Conservation (phyloP, 176 grass and related monocot genomes). For the Melocanna baccifera region DNA sequence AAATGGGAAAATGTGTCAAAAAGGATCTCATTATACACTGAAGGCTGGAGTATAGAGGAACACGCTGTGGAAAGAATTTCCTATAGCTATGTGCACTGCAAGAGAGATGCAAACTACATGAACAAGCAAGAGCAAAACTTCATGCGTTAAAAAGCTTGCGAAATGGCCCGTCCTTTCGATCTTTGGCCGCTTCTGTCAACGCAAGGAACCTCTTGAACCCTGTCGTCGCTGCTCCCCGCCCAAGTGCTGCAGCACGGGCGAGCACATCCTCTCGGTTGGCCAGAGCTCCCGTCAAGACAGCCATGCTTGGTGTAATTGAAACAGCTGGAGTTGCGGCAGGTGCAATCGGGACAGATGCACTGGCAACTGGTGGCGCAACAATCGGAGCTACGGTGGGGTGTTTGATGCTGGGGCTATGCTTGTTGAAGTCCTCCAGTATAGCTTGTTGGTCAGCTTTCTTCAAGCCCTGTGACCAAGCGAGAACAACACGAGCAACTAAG, state of each 20-base stretch:
- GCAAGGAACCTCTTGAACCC: constrained; percentile 99
- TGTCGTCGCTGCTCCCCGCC: constrained; percentile 83
- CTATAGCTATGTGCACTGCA: constrained; percentile 62
- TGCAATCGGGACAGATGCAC: constrained; percentile 34
- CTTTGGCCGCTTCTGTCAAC: constrained; percentile 92
- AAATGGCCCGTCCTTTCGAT: constrained; percentile 91
- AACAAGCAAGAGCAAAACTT: constrained; percentile 32
- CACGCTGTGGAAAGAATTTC: constrained; percentile 35
- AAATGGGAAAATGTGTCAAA: not conserved
- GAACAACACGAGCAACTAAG: not conserved
- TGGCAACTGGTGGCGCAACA: constrained; percentile 34
- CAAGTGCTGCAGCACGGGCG: constrained; percentile 81
- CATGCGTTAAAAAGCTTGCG: constrained; percentile 90
- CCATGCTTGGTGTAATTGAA: constrained; percentile 38
- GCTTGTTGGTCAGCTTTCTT: constrained; percentile 96
- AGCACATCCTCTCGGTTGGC: constrained; percentile 91
- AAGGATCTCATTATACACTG: constrained; percentile 35
- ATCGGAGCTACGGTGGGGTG: constrained; percentile 58
- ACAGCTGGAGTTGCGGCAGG: constrained; percentile 29
- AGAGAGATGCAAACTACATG: constrained; percentile 24
- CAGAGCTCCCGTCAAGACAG: constrained; percentile 42
- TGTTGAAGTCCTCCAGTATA: constrained; percentile 94
- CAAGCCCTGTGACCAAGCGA: constrained; percentile 55
- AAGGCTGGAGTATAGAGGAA: constrained; percentile 6
- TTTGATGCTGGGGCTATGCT: constrained; percentile 66